Evolutionary conservation across 2,329 filamentous ascomycete genomes (phyloP), one percentile per base, ranked within the genome.

Genomic region (Penicillium digitatum): DNA sequence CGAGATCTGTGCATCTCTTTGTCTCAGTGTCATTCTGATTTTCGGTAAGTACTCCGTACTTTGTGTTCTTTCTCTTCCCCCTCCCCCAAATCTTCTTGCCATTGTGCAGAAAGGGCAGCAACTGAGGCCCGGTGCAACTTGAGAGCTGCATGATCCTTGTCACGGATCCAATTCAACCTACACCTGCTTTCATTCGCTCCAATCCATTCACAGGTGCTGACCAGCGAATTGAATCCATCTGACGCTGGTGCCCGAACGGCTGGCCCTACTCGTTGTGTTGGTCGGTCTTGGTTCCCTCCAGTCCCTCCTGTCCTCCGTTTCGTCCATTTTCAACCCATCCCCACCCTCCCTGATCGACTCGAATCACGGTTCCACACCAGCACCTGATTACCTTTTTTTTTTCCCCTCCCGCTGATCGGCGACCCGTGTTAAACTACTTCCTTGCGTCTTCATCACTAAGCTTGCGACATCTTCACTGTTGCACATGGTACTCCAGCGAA

Each of bases 201-300:
- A 68, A 66, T 61, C 66, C 64, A 66, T 60, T 65, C 50, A 59
- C 65, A 62, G 60, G 58, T 58, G 54, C 60, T 60, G 56, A 55
- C 62, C 63, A 66, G 64, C 67, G 61, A 68, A 66, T 62, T 62
- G 60, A 55, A 67, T 60, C 57, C 57, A 58, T 66, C 61, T 57
- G 59, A 65, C 65, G 57, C 68, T 69, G 66, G 58, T 72, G 69
- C 69, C 69, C 69, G 66, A 71, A 69, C 64, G 66, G 66, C 68
- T 70, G 65, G 67, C 66, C 66, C 66, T 66, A 52, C 55, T 63
- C 47, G 47, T 53, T 34, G 38, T 20, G 48, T 50, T 44, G 60
- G 58, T 66, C 58, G 59, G 45, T 38, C 10, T 48, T 48, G 34
- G 45, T 49, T 43, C 37, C 48, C 48, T 43, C 59, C 52, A 56